Evolutionary conservation across 1,284 basidiomycete species (phyloP).

Genomic region (Pseudozyma sp.): DNA sequence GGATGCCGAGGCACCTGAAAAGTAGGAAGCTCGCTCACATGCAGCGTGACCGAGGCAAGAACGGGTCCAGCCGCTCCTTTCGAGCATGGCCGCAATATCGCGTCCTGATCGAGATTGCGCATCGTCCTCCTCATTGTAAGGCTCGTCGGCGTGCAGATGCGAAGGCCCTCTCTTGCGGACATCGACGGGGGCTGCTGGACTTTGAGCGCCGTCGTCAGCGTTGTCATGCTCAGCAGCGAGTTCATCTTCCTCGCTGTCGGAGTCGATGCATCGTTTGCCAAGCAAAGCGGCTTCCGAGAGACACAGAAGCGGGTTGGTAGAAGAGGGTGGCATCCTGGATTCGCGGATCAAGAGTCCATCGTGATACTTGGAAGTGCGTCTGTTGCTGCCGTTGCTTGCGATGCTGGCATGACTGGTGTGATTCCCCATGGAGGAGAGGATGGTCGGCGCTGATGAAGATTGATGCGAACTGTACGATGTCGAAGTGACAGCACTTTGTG

Average conservation of each 20-base stretch:
- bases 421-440: slow-evolving; percentile 21
- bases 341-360: slow-evolving; percentile 49
- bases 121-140: slow-evolving; percentile 31
- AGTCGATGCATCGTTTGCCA: slow-evolving; percentile 46
- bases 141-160: slow-evolving; percentile 13
- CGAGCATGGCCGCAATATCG: slow-evolving; percentile 41
- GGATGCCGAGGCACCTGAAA: slow-evolving; percentile 43
- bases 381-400: slow-evolving; percentile 26
- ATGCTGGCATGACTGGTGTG: slow-evolving; percentile 19
- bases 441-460: slow-evolving; percentile 29
- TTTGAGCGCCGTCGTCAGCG: slow-evolving; percentile 10
- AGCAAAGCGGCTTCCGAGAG: slow-evolving; percentile 45
- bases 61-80: slow-evolving; percentile 36
- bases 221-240: slow-evolving; percentile 17
- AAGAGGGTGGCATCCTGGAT: slow-evolving; percentile 46
- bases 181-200: slow-evolving; percentile 9
- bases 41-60: slow-evolving; percentile 43
- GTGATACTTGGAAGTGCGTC: slow-evolving; percentile 48
- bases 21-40: slow-evolving; percentile 51
- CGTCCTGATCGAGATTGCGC: slow-evolving; percentile 32
- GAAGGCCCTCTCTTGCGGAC: slow-evolving; percentile 25
- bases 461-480: slow-evolving; percentile 26
- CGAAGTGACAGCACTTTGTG: slow-evolving; percentile 26
- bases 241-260: slow-evolving; percentile 46
- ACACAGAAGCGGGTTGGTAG: slow-evolving; percentile 49